phyloP scores from a whole-genome alignment of 2,329 filamentous ascomycete genomes.

The Beauveria scarabaeidicola region DNA sequence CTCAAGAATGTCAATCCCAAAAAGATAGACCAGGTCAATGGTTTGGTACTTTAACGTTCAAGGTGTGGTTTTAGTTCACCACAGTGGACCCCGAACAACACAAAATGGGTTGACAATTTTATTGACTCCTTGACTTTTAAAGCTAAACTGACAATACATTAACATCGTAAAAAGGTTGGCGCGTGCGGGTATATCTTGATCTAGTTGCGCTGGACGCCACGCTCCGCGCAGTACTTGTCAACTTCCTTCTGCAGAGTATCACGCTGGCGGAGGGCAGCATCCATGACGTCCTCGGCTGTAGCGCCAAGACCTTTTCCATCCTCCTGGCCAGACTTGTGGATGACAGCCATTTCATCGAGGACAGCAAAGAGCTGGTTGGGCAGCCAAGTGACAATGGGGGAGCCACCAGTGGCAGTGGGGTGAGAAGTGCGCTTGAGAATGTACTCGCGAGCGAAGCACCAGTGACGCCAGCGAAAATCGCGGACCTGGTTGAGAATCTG shows the following conservation, averaged over 20 bases:
- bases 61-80: neutral
- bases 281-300: conserved; percentile 55
- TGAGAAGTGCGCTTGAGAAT: conserved; percentile 71
- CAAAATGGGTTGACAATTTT: neutral
- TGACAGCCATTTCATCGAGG: conserved; percentile 57
- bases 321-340: conserved; percentile 38
- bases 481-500: conserved; percentile 64
- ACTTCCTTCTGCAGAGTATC: conserved; percentile 65
- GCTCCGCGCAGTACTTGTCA: conserved; percentile 62
- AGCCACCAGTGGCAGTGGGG: conserved; percentile 71
- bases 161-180: neutral
- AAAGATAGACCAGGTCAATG: conserved; percentile 24
- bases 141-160: neutral
- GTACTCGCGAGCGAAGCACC: conserved; percentile 79
- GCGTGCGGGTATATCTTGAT: conserved; percentile 3
- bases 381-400: conserved; percentile 76
- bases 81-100: neutral
- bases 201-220: conserved; percentile 31
- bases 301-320: conserved; percentile 35
- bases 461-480: conserved; percentile 76
- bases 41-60: conserved; percentile 7
- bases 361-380: conserved; percentile 74
- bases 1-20: conserved; percentile 24
- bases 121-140: conserved; percentile 2
- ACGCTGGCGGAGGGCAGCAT: conserved; percentile 53